These are phyloP conservation scores for Typha latifolia DNA, from an alignment of 176 grass and related monocot species.

Conservation along the genomic window DNA sequence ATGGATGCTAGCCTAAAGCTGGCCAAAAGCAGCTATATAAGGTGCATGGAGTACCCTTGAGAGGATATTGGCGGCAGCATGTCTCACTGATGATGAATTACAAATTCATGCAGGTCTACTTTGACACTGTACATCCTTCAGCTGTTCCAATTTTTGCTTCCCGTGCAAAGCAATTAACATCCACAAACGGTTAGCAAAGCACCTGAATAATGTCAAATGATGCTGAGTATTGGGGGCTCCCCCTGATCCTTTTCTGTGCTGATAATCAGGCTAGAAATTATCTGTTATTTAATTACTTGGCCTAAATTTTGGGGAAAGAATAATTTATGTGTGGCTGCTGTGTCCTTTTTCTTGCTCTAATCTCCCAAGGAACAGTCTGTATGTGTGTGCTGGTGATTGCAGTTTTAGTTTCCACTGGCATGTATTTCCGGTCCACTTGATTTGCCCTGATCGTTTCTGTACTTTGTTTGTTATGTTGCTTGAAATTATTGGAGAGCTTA, in stretches of 20 bases:
- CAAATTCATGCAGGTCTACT: constrained; percentile 82
- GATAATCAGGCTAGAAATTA: constrained; percentile 37
- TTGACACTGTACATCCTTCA: constrained; percentile 55
- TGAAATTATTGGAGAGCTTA: not conserved
- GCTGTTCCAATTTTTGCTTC: constrained; percentile 62
- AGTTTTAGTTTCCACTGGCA: constrained; percentile 23
- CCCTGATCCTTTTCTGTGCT: constrained; percentile 33
- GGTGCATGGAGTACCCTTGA: constrained; percentile 34
- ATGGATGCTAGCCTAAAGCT: constrained; percentile 32
- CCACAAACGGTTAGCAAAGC: constrained; percentile 38
- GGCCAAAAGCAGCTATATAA: constrained; percentile 29
- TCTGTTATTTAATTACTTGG: constrained; percentile 46
- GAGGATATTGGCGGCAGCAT: constrained; percentile 40
- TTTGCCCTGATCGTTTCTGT: not conserved
- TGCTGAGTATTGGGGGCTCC: constrained; percentile 23
- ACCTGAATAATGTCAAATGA: constrained; percentile 31
- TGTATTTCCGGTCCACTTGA: constrained; percentile 28
- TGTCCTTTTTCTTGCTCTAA: constrained; percentile 29
- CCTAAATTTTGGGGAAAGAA: constrained; percentile 43
- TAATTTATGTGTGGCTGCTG: constrained; percentile 38
- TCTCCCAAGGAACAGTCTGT: constrained; percentile 7
- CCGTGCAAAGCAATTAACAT: constrained; percentile 18
- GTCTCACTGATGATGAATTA: constrained; percentile 54
- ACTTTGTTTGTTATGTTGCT: not conserved
- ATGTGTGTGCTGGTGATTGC: constrained; percentile 34